Conservation (phyloP, 164 flowering plant genomes). For the Tetrastigma voinierianum region DNA sequence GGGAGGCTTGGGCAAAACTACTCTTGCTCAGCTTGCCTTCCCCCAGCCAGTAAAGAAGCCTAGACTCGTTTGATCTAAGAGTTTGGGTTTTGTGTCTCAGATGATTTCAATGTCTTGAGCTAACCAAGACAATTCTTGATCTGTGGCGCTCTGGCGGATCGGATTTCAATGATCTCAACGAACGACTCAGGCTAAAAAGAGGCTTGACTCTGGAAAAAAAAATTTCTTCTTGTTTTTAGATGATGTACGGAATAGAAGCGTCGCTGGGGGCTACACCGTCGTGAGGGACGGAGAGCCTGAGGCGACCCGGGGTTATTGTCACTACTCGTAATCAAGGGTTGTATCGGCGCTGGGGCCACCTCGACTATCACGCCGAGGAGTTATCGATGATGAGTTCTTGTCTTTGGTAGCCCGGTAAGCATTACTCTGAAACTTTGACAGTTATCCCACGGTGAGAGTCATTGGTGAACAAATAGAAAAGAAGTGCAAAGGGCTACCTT, state of each 20-base stretch:
- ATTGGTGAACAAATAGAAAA: conserved; percentile 2
- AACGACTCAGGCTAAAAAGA: conserved; percentile 1
- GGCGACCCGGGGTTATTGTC: conserved; percentile 7
- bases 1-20: conserved; percentile 17
- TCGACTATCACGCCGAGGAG: not conserved
- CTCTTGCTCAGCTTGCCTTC: conserved; percentile 7
- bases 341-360: not conserved
- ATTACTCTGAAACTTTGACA: not conserved
- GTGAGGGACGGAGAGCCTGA: not conserved
- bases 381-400: not conserved
- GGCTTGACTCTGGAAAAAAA: conserved; percentile 1
- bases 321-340: not conserved
- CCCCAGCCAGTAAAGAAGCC: not conserved
- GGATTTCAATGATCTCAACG: not conserved
- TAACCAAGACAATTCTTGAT: conserved; percentile 11
- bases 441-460: not conserved
- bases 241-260: conserved; percentile 23
- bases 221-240: conserved; percentile 22
- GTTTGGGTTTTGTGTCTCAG: conserved; percentile 22
- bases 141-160: not conserved
- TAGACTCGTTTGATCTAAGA: conserved; percentile 5
- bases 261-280: not conserved
- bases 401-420: not conserved
- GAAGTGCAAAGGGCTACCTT: conserved; percentile 14
- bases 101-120: conserved; percentile 10